Evolutionary conservation across 2,329 filamentous ascomycete species (phyloP).

Genomic region (Rutstroemia sp.): DNA sequence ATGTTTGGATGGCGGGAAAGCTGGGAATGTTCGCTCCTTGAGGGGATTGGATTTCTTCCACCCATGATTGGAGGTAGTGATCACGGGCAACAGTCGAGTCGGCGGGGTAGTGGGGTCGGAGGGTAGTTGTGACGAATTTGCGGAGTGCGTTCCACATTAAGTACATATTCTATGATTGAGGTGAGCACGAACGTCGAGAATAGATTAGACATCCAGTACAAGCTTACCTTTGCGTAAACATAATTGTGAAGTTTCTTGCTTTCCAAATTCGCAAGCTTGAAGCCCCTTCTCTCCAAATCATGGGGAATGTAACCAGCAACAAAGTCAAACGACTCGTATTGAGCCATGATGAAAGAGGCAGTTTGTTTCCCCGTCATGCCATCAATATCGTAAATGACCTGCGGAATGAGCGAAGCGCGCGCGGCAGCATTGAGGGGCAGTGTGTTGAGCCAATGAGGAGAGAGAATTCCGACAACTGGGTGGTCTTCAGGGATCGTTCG

Average conservation of each 20-base stretch:
- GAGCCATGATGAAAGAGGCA: neutral
- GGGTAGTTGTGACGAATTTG: neutral
- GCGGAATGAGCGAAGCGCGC: constrained; percentile 37
- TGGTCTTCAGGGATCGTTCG: constrained; percentile 37
- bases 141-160: neutral
- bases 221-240: neutral
- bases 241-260: neutral
- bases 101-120: neutral
- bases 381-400: constrained; percentile 35
- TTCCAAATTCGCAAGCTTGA: neutral
- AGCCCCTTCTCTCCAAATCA: neutral
- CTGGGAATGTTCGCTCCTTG: neutral
- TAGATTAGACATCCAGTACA: neutral
- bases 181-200: neutral
- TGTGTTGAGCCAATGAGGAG: constrained; percentile 44
- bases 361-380: neutral
- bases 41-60: neutral
- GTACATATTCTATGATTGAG: neutral
- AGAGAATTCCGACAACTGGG: constrained; percentile 36
- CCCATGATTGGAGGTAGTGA: neutral
- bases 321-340: constrained; percentile 6
- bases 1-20: neutral
- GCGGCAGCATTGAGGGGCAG: constrained; percentile 42
- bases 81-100: neutral
- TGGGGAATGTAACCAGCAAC: neutral